Conservation (phyloP, 805 yeast genomes). For the Metschnikowia similis region DNA sequence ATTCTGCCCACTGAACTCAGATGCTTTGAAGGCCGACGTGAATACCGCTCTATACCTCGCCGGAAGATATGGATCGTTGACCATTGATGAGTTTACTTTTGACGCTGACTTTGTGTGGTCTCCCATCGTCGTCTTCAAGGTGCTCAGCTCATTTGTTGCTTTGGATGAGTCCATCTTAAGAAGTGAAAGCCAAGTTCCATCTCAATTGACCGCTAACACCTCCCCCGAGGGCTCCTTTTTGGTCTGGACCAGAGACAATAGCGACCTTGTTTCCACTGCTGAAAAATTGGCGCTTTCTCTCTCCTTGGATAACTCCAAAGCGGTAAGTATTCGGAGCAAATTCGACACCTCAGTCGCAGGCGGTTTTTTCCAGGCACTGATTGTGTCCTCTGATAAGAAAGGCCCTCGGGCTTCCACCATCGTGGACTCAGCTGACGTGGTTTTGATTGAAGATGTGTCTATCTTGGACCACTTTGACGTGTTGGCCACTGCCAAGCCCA, state of each 20-base stretch:
- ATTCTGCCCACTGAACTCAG: conserved; percentile 49
- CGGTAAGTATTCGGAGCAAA: conserved; percentile 54
- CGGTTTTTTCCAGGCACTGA: conserved; percentile 71
- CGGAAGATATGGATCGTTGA: conserved; percentile 34
- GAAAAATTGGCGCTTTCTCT: conserved; percentile 64
- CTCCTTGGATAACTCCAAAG: conserved; percentile 54
- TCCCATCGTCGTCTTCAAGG: conserved; percentile 46
- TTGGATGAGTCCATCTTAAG: conserved; percentile 26
- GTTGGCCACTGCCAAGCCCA: conserved; percentile 51
- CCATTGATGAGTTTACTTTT: conserved; percentile 50
- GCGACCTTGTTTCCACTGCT: conserved; percentile 51
- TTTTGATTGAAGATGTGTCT: conserved; percentile 57
- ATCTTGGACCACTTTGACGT: conserved; percentile 60
- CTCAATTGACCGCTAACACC: conserved; percentile 31
- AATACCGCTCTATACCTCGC: conserved; percentile 63
- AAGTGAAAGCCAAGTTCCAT: conserved; percentile 12
- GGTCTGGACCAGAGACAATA: conserved; percentile 69
- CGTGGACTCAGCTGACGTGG: conserved; percentile 59
- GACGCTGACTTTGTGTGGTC: conserved; percentile 55
- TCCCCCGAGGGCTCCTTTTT: conserved; percentile 45
- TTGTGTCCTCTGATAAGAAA: conserved; percentile 30
- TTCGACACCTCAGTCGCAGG: conserved; percentile 71
- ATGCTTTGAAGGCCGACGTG: conserved; percentile 63
- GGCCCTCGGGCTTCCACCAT: conserved; percentile 13
- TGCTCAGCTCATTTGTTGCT: conserved; percentile 41